Evolutionary conservation across 2,329 filamentous ascomycete genomes (phyloP).

Genomic region (Phoma herbarum): DNA sequence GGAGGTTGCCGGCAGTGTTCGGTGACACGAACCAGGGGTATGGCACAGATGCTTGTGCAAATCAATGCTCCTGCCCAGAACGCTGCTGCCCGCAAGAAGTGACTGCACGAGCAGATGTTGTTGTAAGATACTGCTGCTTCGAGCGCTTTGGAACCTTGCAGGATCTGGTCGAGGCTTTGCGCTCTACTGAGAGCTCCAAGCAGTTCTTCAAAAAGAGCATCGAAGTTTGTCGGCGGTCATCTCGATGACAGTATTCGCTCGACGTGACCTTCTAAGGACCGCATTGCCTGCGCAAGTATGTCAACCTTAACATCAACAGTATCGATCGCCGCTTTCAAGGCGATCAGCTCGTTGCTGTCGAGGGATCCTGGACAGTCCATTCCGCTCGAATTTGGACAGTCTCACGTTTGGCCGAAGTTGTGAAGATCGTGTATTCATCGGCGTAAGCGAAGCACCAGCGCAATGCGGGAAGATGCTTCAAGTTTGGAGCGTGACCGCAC

Average conservation of each 20-base stretch:
- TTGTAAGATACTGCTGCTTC: too few relatives aligned
- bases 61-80: neutral
- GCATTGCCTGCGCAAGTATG: neutral
- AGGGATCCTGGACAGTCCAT: neutral
- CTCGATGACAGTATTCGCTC: neutral
- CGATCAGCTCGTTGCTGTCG: constrained; percentile 5
- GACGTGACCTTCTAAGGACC: neutral
- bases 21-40: constrained; percentile 1
- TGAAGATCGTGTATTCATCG: neutral
- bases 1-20: constrained; percentile 3
- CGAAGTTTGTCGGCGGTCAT: neutral
- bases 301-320: neutral
- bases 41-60: constrained; percentile 9
- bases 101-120: neutral
- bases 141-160: neutral
- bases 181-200: neutral
- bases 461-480: neutral
- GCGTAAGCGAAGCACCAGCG: constrained; percentile 2
- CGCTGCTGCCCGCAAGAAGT: neutral
- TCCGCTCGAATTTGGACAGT: neutral
- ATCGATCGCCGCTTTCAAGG: neutral
- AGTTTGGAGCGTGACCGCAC: constrained; percentile 11
- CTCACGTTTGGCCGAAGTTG: neutral
- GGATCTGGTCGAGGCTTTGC: neutral
- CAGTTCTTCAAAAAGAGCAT: neutral